Conservation (phyloP, 73 alveolate species). For the Paramecium sonneborni region DNA sequence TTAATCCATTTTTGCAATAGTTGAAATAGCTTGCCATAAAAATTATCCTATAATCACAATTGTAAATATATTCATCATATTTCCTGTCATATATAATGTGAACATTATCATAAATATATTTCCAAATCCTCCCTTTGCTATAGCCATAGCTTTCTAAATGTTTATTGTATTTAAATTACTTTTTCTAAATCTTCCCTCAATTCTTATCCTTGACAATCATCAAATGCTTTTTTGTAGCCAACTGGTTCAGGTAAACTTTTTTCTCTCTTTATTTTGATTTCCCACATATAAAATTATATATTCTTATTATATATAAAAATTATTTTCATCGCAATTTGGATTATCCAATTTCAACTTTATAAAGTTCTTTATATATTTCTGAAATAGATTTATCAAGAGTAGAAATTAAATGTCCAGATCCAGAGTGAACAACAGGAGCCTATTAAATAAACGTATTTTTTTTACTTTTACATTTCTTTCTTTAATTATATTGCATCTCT, state of each 20-base stretch:
- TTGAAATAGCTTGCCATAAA: neutral
- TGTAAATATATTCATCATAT: neutral
- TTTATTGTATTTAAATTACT: neutral
- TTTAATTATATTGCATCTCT: constrained; percentile 58
- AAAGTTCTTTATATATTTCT: constrained; percentile 55
- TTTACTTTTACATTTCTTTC: constrained; percentile 49
- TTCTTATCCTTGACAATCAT: constrained; percentile 10
- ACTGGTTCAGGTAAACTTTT: neutral
- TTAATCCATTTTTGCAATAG: neutral
- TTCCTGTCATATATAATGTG: constrained; percentile 11
- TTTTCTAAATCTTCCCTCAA: constrained; percentile 26
- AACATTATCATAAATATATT: neutral
- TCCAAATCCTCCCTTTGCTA: neutral
- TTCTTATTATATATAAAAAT: neutral
- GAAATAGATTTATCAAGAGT: constrained; percentile 64
- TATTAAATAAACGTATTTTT: neutral
- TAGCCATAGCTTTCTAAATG: neutral
- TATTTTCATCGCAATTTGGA: neutral
- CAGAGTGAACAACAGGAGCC: constrained; percentile 16
- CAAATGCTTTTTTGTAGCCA: neutral
- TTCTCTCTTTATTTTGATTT: neutral
- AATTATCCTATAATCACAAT: constrained; percentile 13
- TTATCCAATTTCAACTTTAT: constrained; percentile 1
- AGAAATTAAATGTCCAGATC: constrained; percentile 62
- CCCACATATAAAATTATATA: neutral